phyloP scores from a whole-genome alignment of 768 basidiomycete genomes.

The Calvatia gigantea region DNA sequence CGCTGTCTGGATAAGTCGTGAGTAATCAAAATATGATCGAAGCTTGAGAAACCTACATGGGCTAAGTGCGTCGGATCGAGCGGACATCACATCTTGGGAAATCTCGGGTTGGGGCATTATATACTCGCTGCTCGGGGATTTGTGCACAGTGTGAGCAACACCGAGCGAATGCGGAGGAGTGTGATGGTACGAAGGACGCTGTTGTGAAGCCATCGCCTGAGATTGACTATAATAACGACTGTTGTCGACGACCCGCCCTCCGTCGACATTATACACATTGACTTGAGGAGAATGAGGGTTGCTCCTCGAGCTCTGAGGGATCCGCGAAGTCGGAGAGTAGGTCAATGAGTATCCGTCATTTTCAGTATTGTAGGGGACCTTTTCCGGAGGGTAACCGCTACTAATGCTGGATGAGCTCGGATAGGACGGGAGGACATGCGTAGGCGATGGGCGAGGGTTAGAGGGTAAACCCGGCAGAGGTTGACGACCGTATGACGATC shows the following conservation, averaged over 20 bases:
- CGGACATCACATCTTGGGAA: background rate
- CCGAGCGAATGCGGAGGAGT: background rate
- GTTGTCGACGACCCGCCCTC: constrained; percentile 10
- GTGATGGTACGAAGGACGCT: constrained; percentile 10
- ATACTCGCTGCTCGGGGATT: constrained; percentile 1
- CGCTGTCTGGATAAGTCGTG: background rate
- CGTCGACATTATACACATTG: constrained; percentile 16
- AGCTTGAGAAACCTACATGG: background rate
- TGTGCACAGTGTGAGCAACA: background rate
- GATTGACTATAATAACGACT: constrained; percentile 16
- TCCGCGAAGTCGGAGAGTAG: background rate
- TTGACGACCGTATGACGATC: constrained; percentile 8
- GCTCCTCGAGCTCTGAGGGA: constrained; percentile 11
- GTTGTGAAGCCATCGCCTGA: constrained; percentile 9
- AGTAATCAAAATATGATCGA: background rate
- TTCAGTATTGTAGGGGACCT: background rate
- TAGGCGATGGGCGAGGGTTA: constrained; percentile 16
- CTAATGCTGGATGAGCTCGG: constrained; percentile 3
- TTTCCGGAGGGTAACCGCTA: constrained; percentile 2
- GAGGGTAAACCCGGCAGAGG: constrained; percentile 17
- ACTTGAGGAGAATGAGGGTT: constrained; percentile 12
- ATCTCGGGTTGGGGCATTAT: background rate
- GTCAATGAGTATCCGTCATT: background rate
- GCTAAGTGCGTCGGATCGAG: background rate
- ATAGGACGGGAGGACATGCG: constrained; percentile 1